Evolutionary conservation across 352 stramenopile genomes (phyloP).

Genomic region (Phytophthora sansomeana): DNA sequence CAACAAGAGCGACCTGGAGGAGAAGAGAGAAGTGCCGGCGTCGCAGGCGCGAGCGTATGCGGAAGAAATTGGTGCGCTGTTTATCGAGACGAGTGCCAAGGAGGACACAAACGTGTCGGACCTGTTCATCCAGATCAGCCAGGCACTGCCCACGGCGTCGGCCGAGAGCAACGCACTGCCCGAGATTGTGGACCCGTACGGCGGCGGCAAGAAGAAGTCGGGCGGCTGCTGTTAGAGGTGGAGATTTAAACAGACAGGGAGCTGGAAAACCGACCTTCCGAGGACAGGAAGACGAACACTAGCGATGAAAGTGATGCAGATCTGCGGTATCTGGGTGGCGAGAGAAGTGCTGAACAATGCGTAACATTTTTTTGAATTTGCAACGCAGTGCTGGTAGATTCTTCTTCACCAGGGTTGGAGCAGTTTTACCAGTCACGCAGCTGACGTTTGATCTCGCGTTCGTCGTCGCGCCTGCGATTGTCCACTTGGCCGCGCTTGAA

Average conservation of each 20-base stretch:
- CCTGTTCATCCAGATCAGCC: constrained; percentile 93
- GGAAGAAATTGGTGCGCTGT: constrained; percentile 93
- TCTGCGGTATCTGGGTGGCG: background rate
- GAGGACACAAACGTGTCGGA: constrained; percentile 94
- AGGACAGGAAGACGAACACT: constrained; percentile 18
- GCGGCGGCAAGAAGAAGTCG: constrained; percentile 84
- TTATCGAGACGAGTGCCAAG: constrained; percentile 96
- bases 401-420: background rate
- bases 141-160: constrained; percentile 75
- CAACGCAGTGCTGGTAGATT: constrained; percentile 2
- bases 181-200: constrained; percentile 89
- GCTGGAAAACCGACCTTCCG: constrained; percentile 9
- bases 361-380: constrained; percentile 42
- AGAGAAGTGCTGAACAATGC: constrained; percentile 41
- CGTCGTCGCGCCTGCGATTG: constrained; percentile 76
- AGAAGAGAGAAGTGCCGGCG: constrained; percentile 90
- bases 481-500: constrained; percentile 73
- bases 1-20: constrained; percentile 94
- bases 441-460: constrained; percentile 78
- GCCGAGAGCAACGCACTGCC: constrained; percentile 84
- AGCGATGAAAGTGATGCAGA: constrained; percentile 10
- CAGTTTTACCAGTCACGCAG: constrained; percentile 75
- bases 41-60: constrained; percentile 91
- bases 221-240: constrained; percentile 72
- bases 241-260: constrained; percentile 5